Evolutionary conservation across 2,329 filamentous ascomycete genomes (phyloP), one percentile per base, ranked within the genome.

Genomic region (Leptoxyphium fumago): DNA sequence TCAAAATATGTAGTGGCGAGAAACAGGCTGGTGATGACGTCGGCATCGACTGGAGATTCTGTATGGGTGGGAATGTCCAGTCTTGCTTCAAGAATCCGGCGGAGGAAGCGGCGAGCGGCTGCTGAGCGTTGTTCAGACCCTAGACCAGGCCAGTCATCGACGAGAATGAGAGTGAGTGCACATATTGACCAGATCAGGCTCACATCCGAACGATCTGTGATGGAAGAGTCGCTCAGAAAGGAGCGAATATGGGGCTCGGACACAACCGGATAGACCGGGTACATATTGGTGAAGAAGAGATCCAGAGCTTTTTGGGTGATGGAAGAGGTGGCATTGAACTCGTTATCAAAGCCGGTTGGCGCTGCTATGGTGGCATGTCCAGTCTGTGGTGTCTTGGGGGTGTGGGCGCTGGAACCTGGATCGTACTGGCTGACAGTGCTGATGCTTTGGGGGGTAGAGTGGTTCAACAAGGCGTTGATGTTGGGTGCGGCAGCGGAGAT

Each of bases 1-100:
- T 51, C 49, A 38, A 51, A 51, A 15, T 48, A 47, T 1, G 49
- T 45, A 8, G 49, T 45, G 5, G 45, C 45, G 9, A 51, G 46
- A 39, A 51, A 51, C 6, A 49, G 38, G 10, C 47, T 49, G 13
- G 44, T 43, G 15, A 51, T 38, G 1, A 51, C 43, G 34, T 51
- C 47, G 14, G 32, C 13, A 36, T 45, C 39, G 14, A 46, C 42
- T 1, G 43, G 38, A 5, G 45, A 45, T 15, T 43, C 38, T 21
- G 47, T 47, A 15, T 43, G 43, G 7, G 41, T 44, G 8, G 44
- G 29, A 6, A 39, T 18, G 9, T 43, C 29, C 10, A 48, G 39
- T 2, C 47, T 41, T 6, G 40, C 41, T n/a, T 49, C 41, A 11
- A 44, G 43, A 42, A 47, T 49, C 18, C 41, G 42, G 26, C 47